A percentile compares a stretch with the other conserved stretches of the same genome.
Evolutionary conservation across 169 alveolate species (phyloP).

Genomic region (Cytauxzoon felis): DNA sequence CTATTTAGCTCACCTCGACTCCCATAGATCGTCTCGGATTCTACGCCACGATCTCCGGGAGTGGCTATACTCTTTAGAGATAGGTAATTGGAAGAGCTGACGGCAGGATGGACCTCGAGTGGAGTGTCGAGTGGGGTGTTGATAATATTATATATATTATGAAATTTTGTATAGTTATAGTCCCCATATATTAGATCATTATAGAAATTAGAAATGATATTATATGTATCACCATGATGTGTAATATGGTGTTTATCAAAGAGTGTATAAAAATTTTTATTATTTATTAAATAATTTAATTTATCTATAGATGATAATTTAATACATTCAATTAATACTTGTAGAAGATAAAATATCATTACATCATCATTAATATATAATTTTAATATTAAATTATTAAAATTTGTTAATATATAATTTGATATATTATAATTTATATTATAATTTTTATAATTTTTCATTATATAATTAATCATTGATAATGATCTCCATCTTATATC

Average conservation of each 20-base stretch:
- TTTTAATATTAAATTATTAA: constrained; percentile 10
- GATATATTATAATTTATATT: background rate
- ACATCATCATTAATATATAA: constrained; percentile 21
- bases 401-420: constrained; percentile 13
- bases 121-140: no score
- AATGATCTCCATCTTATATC: constrained; percentile 5
- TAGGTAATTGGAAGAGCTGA: no score
- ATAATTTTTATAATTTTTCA: background rate
- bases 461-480: constrained; percentile 30
- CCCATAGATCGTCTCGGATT: no score
- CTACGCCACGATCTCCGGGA: no score
- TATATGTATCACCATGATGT: background rate
- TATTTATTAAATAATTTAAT: background rate
- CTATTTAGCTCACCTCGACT: no score
- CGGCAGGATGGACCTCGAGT: no score
- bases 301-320: constrained; percentile 14
- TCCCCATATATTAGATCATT: background rate
- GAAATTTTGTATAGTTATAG: no score
- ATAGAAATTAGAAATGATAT: constrained; percentile 17
- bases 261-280: constrained; percentile 1
- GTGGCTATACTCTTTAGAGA: no score
- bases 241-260: constrained; percentile 24
- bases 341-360: constrained; percentile 22
- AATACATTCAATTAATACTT: constrained; percentile 26
- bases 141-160: no score